Base-by-base conservation (phyloP, 2,329 filamentous ascomycete species). In the Setomelanomma holmii region DNA sequence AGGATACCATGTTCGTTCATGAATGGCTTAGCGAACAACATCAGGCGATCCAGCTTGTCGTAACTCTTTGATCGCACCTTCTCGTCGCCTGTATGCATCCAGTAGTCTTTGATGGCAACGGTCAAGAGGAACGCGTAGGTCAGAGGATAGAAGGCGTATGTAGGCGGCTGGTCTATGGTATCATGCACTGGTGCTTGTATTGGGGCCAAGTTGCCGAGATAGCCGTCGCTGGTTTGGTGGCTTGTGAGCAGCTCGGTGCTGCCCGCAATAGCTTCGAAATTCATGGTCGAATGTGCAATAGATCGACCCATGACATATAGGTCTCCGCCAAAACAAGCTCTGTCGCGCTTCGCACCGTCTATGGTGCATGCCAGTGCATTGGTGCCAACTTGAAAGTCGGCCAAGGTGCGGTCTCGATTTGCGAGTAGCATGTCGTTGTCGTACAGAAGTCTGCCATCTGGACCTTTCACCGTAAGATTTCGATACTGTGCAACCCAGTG, bases 291-390 rank as follows among this genome's bases (percentile, higher is more conserved):
- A 24, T 50, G 40, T 11, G 51, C 46, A 22, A 50, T 50, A 2
- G 51, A 54, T 14, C 42, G 42, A n/a, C 46, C 51, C 46, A 50
- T 50, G 16, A 54, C 46, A n/a, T 50, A 41, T 4, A 54, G 27
- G 14, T 54, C 51, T 2, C 51, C 51, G 20, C 51, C 51, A n/a
- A 54, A 54, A 22, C 46, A 54, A 19, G 51, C 51, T 23, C 51
- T 21, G 7, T 54, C 51, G 16, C 51, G 34, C 21, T 54, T 54
- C 12, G 51, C 51, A 19, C 51, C 51, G 27, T 54, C 51, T 5
- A 54, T 54, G 6, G 47, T 50, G 23, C 51, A 54, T 5, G 46
- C 36, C n/a, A 54, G 41, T 16, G 42, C 14, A 35, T 54, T 54
- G 8, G 51, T 54, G 3, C 46, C 51, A 24, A 54, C 51, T 23